Base-by-base conservation (phyloP, 768 basidiomycete genomes). In the Mycena epipterygia region DNA sequence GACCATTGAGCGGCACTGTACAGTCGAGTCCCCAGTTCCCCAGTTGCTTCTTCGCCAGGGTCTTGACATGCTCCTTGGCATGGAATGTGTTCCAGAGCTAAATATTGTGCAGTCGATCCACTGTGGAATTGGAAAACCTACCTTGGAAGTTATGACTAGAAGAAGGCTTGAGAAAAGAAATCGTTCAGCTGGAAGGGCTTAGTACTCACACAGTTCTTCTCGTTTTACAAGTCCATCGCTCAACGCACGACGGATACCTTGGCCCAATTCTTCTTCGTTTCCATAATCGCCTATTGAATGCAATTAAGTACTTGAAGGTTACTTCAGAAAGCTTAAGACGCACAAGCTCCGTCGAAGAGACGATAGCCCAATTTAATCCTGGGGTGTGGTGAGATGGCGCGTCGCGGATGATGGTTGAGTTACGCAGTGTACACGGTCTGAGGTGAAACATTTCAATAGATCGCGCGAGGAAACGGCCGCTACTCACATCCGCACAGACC, bases 61-160 rank as follows among this genome's bases (percentile, higher is more conserved):
- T 76, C 77, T 88, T 88, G 64, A 89, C 93, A 77, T 91, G 90
- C 64, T 95, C 91, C 67, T 86, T 88, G 52, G 91, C 89, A 77
- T 97, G 95, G 85, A 92, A 94, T 8, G 93, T 94, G 81, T 96
- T 96, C 95, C 95, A 96, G 37, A 95, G 84, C 91, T 91, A 72
- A 25, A 63, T 55, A 49, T 65, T 53, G 42, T 29, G 29, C 7
- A 49, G 35, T 30, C 14, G 35, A 51, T 49, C 7, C 16, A 41
- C 3, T 41, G 42, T 57, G 57, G 49, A n/a, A 32, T 19, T 2
- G 33, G 39, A 37, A 37, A 7, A 37, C 81, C 74, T 74, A 81
- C 91, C 89, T 96, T 96, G 72, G 93, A 94, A 59, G 94, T 95
- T 73, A 97, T 92, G 80, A 93, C 92, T 93, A 73, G 41, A 49